Conservation (phyloP, 2,329 filamentous ascomycete species). For the Pseudogymnoascus sp. region DNA sequence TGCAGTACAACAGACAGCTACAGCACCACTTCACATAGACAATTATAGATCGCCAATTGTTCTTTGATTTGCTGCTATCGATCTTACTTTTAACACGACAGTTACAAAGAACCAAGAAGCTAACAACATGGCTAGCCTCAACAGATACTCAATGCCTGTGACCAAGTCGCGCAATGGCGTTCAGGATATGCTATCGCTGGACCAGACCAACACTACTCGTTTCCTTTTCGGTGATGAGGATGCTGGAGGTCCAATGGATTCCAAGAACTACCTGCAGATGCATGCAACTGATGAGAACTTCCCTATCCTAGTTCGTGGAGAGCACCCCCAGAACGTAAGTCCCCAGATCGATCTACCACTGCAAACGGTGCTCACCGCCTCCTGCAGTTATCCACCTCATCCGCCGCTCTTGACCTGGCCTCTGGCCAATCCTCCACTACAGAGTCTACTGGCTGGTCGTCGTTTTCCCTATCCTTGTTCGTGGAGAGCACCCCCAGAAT, state of each 20-base stretch:
- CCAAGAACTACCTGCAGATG: constrained; percentile 62
- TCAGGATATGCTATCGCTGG: constrained; percentile 58
- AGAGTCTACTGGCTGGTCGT: constrained; percentile 34
- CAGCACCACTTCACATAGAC: background rate
- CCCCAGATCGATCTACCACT: constrained; percentile 10
- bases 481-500: constrained; percentile 34
- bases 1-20: background rate
- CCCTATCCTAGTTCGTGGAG: constrained; percentile 70
- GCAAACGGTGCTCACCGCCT: constrained; percentile 31
- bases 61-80: constrained; percentile 8
- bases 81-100: constrained; percentile 10
- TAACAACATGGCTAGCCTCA: constrained; percentile 48
- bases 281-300: constrained; percentile 70
- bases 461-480: constrained; percentile 75
- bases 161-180: constrained; percentile 60
- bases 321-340: constrained; percentile 26
- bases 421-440: constrained; percentile 58
- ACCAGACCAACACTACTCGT: constrained; percentile 75
- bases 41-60: constrained; percentile 7
- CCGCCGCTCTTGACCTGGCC: constrained; percentile 72
- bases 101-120: constrained; percentile 10
- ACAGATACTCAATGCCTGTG: constrained; percentile 91
- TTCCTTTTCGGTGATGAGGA: constrained; percentile 83
- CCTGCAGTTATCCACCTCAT: constrained; percentile 67
- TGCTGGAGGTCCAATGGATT: constrained; percentile 42